Evolutionary conservation across 139 green algal genomes (phyloP), one percentile per base, ranked within the genome.

Genomic region (Eudorina sp.): DNA sequence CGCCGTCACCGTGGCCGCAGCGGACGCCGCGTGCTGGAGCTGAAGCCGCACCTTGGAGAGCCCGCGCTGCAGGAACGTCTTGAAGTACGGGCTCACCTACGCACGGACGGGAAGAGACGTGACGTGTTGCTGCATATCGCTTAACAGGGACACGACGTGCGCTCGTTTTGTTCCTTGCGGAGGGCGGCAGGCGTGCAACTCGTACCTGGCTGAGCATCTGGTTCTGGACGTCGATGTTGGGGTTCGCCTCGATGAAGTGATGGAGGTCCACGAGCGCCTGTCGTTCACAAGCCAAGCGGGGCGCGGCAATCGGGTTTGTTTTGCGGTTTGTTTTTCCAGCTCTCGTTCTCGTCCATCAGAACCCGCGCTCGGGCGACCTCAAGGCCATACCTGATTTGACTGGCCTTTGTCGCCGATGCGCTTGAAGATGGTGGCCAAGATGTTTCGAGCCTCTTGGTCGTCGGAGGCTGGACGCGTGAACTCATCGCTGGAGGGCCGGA

Each of bases 351-450:
- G n/a, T n/a, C n/a, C n/a, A n/a, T n/a, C n/a, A n/a, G n/a, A n/a
- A n/a, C n/a, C n/a, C n/a, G n/a, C n/a, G n/a, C n/a, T n/a, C n/a
- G n/a, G n/a, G n/a, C n/a, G n/a, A n/a, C n/a, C n/a, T n/a, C n/a
- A n/a, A n/a, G n/a, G n/a, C n/a, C 82, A 2, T 36, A 92, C 90
- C 78, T 92, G 79, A 23, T 92, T n/a, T 31, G 91, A 93, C 18
- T 84, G 89, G 11, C 70, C 62, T 89, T 97, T 95, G 51, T 97
- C 94, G 74, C 94, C 94, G 58, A 97, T 96, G 87, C 94, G 94
- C 84, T 96, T 95, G 90, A 97, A 97, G 74, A 97, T 95, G 73
- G 83, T 53, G 34, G 93, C 92, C 78, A 97, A 90, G 73, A 91
- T 85, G 53, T 88, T 86, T 46, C 94, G 91, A 0, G 94, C 87